These are phyloP conservation scores for Aspergillus cavernicola DNA, from an alignment of 495 filamentous ascomycete species.

Conservation along the genomic window DNA sequence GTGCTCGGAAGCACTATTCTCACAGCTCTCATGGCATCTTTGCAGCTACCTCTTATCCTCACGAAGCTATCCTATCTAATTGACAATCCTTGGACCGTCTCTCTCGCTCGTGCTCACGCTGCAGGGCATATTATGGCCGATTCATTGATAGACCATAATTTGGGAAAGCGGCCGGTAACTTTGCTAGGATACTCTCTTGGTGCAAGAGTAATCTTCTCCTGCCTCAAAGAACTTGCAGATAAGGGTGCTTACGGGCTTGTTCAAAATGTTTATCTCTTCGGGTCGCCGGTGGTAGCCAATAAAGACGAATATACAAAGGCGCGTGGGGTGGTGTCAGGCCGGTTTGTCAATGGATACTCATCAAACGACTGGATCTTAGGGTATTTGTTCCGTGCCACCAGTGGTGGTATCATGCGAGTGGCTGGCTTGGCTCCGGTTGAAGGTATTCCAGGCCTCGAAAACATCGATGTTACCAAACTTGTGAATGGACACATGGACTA, in stretches of 20 bases:
- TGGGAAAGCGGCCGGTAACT: conserved; percentile 87
- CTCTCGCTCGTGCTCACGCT: conserved; percentile 79
- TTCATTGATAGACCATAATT: conserved; percentile 85
- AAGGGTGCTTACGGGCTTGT: conserved; percentile 88
- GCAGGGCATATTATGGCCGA: conserved; percentile 95
- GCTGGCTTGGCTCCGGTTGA: conserved; percentile 84
- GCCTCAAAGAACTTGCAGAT: conserved; percentile 79
- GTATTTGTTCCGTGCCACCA: conserved; percentile 93
- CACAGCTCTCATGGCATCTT: conserved; percentile 81
- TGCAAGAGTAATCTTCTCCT: conserved; percentile 87
- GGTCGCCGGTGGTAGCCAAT: conserved; percentile 86
- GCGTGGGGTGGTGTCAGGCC: conserved; percentile 75
- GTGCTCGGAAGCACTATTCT: conserved; percentile 88
- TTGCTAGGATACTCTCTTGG: conserved; percentile 97
- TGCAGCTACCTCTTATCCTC: conserved; percentile 89
- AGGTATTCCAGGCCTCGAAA: conserved; percentile 76
- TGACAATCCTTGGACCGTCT: conserved; percentile 97
- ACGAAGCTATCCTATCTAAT: conserved; percentile 96
- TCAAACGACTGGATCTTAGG: conserved; percentile 97
- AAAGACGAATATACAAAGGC: conserved; percentile 85
- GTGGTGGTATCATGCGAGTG: conserved; percentile 85
- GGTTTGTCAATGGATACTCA: conserved; percentile 93
- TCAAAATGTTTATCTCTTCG: conserved; percentile 95
- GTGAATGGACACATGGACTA: conserved; percentile 98
- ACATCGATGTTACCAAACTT: conserved; percentile 78